Evolutionary conservation across 2,329 filamentous ascomycete genomes (phyloP).

Genomic region (Colletotrichum euphorbiae): DNA sequence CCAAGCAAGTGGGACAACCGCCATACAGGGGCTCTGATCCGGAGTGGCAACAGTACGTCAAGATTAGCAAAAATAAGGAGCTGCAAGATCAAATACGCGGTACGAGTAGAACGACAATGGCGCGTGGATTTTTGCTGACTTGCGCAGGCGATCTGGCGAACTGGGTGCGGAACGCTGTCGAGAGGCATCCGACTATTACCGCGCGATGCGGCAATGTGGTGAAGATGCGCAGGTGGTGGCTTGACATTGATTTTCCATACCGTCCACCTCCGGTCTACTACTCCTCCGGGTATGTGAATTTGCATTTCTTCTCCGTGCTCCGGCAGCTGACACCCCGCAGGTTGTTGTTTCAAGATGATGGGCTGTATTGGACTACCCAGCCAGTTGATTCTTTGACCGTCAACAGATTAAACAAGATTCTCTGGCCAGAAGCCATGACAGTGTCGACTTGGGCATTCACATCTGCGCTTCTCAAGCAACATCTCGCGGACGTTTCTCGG

Average conservation of each 20-base stretch:
- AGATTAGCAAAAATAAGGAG: constrained; percentile 65
- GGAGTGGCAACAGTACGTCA: constrained; percentile 72
- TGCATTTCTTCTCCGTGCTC: no score
- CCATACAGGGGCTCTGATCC: constrained; percentile 69
- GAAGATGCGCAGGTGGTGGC: constrained; percentile 65
- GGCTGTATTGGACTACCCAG: constrained; percentile 59
- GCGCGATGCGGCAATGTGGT: constrained; percentile 60
- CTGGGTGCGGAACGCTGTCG: constrained; percentile 55
- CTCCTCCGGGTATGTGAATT: constrained; percentile 65
- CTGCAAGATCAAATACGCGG: constrained; percentile 57
- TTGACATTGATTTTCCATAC: constrained; percentile 71
- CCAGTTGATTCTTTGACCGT: constrained; percentile 62
- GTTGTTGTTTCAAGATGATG: constrained; percentile 61
- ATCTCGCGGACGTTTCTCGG: constrained; percentile 56
- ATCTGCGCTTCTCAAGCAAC: constrained; percentile 59
- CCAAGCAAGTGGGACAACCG: constrained; percentile 57
- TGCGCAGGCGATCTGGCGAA: constrained; percentile 58
- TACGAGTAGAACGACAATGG: constrained; percentile 6
- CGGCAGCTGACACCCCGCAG: constrained; percentile 50
- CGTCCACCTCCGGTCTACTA: constrained; percentile 69
- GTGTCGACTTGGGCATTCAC: constrained; percentile 64
- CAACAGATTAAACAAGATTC: constrained; percentile 57
- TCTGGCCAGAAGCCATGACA: constrained; percentile 66
- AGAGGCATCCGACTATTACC: constrained; percentile 56
- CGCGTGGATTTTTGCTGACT: constrained; percentile 42